These are phyloP conservation scores for Lasiodiplodia sp. DNA, from an alignment of 2,329 filamentous ascomycete genomes.

Conservation along the genomic window DNA sequence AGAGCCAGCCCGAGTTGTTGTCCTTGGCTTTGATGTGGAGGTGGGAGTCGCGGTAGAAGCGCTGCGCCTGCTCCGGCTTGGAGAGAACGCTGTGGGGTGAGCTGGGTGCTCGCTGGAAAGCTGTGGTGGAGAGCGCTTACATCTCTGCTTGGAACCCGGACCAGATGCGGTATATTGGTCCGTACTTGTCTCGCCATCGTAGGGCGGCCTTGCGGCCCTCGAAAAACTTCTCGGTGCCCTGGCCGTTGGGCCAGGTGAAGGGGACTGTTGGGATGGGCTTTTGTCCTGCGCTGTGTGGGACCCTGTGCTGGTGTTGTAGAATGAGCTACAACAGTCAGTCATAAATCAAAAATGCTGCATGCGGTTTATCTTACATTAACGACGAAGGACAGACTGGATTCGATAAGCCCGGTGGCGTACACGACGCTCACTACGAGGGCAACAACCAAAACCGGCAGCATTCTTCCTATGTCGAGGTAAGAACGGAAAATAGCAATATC, in stretches of 20 bases:
- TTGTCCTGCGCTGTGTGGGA: no score
- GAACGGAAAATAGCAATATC: no score
- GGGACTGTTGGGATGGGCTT: no score
- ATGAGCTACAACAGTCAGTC: no score
- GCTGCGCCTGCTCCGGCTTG: conserved; percentile 44
- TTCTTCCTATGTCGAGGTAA: no score
- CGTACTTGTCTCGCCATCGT: conserved; percentile 44
- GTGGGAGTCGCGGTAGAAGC: conserved; percentile 54
- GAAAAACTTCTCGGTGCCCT: conserved; percentile 53
- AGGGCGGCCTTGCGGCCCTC: conserved; percentile 43
- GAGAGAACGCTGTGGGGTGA: conserved; percentile 46
- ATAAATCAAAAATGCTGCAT: no score
- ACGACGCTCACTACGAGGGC: no score
- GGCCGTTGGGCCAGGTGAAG: conserved; percentile 42
- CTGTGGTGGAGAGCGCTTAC: conserved; percentile 37
- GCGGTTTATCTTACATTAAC: no score
- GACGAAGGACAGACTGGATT: no score
- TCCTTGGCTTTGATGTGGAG: conserved; percentile 51
- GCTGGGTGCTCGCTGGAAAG: not conserved
- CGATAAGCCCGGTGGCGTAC: no score
- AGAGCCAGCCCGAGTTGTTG: conserved; percentile 52
- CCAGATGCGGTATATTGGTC: conserved; percentile 48
- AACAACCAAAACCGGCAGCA: no score
- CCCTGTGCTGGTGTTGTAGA: no score
- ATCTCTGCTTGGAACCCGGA: conserved; percentile 49